Base-by-base conservation (phyloP, 139 green algal genomes). In the Micractinium sp. region DNA sequence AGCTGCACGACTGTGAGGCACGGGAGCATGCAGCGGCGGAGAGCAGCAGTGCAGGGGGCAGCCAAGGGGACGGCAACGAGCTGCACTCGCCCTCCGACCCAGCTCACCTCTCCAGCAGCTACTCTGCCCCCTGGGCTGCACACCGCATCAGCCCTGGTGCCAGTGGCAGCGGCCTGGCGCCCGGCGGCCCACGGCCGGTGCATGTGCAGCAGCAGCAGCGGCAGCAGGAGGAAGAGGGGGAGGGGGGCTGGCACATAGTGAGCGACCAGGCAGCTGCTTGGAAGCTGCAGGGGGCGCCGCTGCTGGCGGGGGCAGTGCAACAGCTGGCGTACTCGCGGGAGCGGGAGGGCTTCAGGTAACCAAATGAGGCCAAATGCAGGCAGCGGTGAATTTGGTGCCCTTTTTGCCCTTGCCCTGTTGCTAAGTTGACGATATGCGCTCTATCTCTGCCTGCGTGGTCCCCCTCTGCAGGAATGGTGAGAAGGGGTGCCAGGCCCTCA, bases 331-430 rank as follows among this genome's bases (percentile, higher is more conserved):
- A 79, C 41, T 83, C 60, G 36, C 56, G 73, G 5, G 81, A 91
- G 25, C 87, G 87, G 0, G 90, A 92, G 81, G 88, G 87, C 14
- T 91, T 90, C n/a, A 66, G 87, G 38, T 87, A 91, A n/a, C n/a
- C n/a, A n/a, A n/a, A 78, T 85, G 67, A 91, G 53, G 85, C 67
- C 76, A 20, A 63, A n/a, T n/a, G 78, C 80, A 85, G 9, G 12
- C 20, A 25, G 18, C n/a, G n/a, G 18, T n/a, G 1, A 27, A 66
- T 38, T 16, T 35, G 29, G n/a, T n/a, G n/a, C n/a, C n/a, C n/a
- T n/a, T n/a, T n/a, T n/a, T 56, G 61, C 67, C 4, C 39, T 35
- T 2, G 38, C 73, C 31, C 41, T 63, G 53, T 27, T 38, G 15
- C 36, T 14, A 61, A n/a, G n/a, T n/a, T n/a, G n/a, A n/a, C n/a